Conservation (phyloP, 192 early-diverging fungal genomes). For the Coemansia furcata region DNA sequence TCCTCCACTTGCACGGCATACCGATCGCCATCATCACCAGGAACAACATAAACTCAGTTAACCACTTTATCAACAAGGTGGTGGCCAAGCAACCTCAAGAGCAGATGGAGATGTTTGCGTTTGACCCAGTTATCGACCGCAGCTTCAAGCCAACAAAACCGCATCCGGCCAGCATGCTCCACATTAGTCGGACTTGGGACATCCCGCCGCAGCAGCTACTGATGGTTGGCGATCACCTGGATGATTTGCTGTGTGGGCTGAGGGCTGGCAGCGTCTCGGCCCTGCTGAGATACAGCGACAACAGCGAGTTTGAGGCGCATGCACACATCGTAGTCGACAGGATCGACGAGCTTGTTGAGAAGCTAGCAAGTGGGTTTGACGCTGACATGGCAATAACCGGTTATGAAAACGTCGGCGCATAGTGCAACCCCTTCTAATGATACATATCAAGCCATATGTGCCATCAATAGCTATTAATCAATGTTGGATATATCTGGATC, state of each 20-base stretch:
- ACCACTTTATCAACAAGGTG: constrained; percentile 49
- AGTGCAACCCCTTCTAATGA: not conserved
- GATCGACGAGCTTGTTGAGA: constrained; percentile 30
- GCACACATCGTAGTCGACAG: constrained; percentile 47
- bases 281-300: constrained; percentile 42
- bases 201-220: constrained; percentile 46
- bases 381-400: constrained; percentile 25
- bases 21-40: constrained; percentile 53
- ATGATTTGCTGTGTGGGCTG: constrained; percentile 53
- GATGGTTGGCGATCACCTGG: constrained; percentile 57
- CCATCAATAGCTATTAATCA: not conserved
- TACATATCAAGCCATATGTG: not conserved
- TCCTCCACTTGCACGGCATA: constrained; percentile 31
- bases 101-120: constrained; percentile 33
- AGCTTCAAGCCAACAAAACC: constrained; percentile 53
- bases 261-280: constrained; percentile 48
- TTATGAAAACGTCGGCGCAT: not conserved
- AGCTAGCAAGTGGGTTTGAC: constrained; percentile 31
- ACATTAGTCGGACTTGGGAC: constrained; percentile 43
- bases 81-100: constrained; percentile 23
- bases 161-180: constrained; percentile 38
- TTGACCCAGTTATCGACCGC: constrained; percentile 51
- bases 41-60: constrained; percentile 43
- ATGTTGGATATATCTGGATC: no score
- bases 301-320: constrained; percentile 25